Conservation (phyloP, 2,329 filamentous ascomycete species). For the Penicillium sp. region DNA sequence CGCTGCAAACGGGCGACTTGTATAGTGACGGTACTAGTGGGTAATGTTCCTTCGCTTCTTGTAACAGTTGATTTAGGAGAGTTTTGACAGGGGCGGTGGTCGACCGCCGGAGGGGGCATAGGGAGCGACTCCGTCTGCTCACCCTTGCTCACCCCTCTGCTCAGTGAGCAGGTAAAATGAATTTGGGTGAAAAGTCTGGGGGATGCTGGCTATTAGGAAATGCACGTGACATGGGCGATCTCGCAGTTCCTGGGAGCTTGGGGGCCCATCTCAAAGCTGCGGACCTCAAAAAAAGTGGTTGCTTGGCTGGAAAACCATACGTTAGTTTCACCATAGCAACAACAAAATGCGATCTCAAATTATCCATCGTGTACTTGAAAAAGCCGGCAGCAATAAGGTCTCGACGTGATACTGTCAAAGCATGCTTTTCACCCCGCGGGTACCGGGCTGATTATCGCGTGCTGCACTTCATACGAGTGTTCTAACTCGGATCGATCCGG, state of each 20-base stretch:
- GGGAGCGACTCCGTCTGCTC: not conserved
- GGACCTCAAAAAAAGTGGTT: not conserved
- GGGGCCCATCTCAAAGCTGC: not conserved
- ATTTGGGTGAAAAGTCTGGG: not conserved
- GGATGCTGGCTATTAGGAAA: not conserved
- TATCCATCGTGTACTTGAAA: not conserved
- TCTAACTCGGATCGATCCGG: conserved; percentile 1
- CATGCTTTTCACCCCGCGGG: not conserved
- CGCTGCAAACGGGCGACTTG: too few relatives aligned
- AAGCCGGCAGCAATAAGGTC: not conserved
- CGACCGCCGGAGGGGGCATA: not conserved
- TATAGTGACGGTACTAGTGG: too few relatives aligned
- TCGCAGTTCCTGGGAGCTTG: not conserved
- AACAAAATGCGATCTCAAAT: not conserved
- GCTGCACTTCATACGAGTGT: not conserved
- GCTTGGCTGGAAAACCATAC: not conserved
- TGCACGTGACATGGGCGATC: not conserved
- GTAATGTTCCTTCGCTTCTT: too few relatives aligned
- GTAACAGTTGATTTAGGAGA: too few relatives aligned
- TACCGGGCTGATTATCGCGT: not conserved
- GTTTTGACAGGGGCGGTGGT: too few relatives aligned
- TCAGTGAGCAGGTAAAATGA: not conserved
- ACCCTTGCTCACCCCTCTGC: not conserved
- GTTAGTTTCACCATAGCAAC: not conserved
- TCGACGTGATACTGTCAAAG: not conserved